phyloP scores from a whole-genome alignment of 2,329 filamentous ascomycete genomes.

The Penicillium rolfsii region DNA sequence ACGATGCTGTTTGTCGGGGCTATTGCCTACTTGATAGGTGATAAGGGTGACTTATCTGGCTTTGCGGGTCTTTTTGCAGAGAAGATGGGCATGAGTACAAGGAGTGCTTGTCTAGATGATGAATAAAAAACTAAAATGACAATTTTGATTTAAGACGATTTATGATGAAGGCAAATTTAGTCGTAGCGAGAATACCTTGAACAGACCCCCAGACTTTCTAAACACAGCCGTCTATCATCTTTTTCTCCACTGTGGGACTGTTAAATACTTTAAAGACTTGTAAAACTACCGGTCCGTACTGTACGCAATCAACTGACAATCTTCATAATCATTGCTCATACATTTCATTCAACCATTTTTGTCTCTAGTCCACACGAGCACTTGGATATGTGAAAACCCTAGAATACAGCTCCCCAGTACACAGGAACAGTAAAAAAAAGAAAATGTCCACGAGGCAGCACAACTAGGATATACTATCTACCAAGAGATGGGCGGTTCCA shows the following conservation, averaged over 20 bases:
- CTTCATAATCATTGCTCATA: constrained; percentile 24
- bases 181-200: no score
- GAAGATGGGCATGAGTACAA: not conserved
- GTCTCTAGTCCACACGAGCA: constrained; percentile 9
- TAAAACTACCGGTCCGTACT: no score
- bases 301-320: no score
- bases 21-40: not conserved
- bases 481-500: not conserved
- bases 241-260: no score
- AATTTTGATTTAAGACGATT: not conserved
- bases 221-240: no score
- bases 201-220: no score
- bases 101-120: not conserved
- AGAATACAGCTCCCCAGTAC: not conserved
- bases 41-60: not conserved
- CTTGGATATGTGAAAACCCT: constrained; percentile 8
- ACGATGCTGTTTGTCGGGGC: not conserved
- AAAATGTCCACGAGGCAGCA: not conserved
- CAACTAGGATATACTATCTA: not conserved
- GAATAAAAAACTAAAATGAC: not conserved
- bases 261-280: no score
- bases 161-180: no score
- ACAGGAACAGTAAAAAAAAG: not conserved
- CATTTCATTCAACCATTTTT: constrained; percentile 23
- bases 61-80: not conserved